Percentiles rank a stretch among this genome's conserved stretches.
phyloP scores from a whole-genome alignment of 495 filamentous ascomycete genomes.

The Trichoderma gamsii region DNA sequence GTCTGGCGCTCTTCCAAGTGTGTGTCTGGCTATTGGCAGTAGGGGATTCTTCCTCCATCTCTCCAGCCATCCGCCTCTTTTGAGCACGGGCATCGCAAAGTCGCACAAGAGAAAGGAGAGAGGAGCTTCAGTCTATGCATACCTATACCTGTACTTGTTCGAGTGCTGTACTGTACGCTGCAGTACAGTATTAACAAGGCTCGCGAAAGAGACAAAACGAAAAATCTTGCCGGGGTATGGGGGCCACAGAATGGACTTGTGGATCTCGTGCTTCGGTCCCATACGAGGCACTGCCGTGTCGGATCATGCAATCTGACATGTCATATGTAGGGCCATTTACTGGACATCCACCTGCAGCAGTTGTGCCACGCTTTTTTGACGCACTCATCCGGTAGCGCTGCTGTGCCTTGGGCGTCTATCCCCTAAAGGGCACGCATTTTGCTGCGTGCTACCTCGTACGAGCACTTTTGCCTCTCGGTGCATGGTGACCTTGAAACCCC shows the following conservation, averaged over 20 bases:
- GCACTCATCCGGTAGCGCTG: neutral
- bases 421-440: too few species aligned
- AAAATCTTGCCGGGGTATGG: neutral
- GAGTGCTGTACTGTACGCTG: too few species aligned
- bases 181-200: too few species aligned
- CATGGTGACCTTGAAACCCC: too few species aligned
- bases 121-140: too few species aligned
- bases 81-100: neutral
- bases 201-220: neutral
- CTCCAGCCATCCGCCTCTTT: neutral
- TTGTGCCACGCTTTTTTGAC: neutral
- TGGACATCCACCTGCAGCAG: neutral
- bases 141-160: too few species aligned
- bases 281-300: constrained; percentile 10
- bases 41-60: neutral
- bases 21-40: neutral
- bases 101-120: too few species aligned
- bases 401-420: too few species aligned
- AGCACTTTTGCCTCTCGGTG: too few species aligned
- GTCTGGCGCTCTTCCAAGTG: neutral
- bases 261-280: neutral
- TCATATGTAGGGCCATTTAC: constrained; percentile 8
- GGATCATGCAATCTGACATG: constrained; percentile 14
- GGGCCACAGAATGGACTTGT: neutral
- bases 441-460: too few species aligned